Evolutionary conservation across 495 filamentous ascomycete species (phyloP), one percentile per base, ranked within the genome.

Genomic region (Lindgomyces ingoldianus): DNA sequence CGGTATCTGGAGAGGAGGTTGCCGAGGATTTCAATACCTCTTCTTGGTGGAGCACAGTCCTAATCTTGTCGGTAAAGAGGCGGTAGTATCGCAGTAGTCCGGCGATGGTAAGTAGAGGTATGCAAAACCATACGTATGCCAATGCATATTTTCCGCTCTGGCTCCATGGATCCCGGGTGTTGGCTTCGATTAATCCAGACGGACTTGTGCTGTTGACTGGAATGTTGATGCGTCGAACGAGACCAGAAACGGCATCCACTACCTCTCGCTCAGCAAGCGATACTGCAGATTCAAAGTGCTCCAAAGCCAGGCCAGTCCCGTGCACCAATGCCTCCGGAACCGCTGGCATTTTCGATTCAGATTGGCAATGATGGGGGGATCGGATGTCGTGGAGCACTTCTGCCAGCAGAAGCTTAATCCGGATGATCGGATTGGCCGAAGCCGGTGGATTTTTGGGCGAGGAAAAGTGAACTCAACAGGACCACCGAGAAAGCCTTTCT

Each of bases 121-220:
- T 71, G 46, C 87, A 84, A 68, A 96, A 94, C 73, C 93, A 96
- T 2, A 91, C 88, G 86, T 90, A 94, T 33, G 88, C 91, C 57
- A 91, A 75, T n/a, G 81, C 90, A 75, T 96, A 96, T 78, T 95
- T 93, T 12, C 88, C 89, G n/a, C 90, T 85, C 72, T 89, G 72
- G 11, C 72, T 79, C 88, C 88, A 96, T 48, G 91, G 88, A 76
- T 96, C 91, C 73, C 87, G 77, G 16, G 85, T 87, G 71, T 83
- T 84, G 26, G 91, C 90, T 71, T 88, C 86, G 16, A 89, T 78
- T 39, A 93, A 80, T 2, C 84, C 87, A 2, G 84, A 79, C 2
- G 90, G 88, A 67, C 84, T 91, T 39, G 83, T 87, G 85, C 80
- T 59, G 81, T 87, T 68, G 87, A 79, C 60, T 3, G 87, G 86